Base-by-base conservation (phyloP, 495 filamentous ascomycete genomes). In the Aspergillus haitiensis region DNA sequence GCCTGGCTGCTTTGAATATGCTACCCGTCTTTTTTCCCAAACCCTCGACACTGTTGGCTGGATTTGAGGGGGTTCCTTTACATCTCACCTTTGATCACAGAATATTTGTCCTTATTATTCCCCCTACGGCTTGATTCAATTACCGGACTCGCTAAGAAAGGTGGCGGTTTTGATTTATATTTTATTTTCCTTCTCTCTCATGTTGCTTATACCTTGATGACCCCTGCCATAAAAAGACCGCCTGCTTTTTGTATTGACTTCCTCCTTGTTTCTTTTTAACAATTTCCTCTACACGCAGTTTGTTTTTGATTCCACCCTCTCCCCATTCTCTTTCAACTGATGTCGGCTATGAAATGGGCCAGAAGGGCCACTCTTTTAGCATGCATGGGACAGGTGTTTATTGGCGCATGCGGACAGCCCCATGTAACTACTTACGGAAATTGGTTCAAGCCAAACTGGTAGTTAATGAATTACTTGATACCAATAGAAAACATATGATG, bases 321-420 rank as follows among this genome's bases (percentile, higher is more conserved):
- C 27, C 56, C 61, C 64, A 51, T 57, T 55, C 62, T 47, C 50
- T 65, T 52, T 42, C 49, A 44, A 64, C 56, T 68, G 62, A 72
- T 70, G 70, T 67, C 69, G 66, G 66, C 71, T 62, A 73, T 72
- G 73, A 72, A 66, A 55, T 62, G 67, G 69, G 72, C 67, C 69
- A 62, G 40, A 59, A 64, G 67, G 21, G 68, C 66, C 70, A 56
- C 56, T 66, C 60, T 70, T 27, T 64, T 64, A 65, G 68, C 73
- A 76, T 78, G 77, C 75, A 79, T 79, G 72, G 73, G 67, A 70
- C 67, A 66, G 75, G 77, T 74, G 77, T 79, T 77, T 59, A 69
- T 66, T 71, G 73, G 75, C 71, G 70, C 75, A 65, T 67, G 65
- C 64, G 67, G 63, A 39, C 21, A 56, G 56, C 62, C 65, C 63